Evolutionary conservation across 2,329 filamentous ascomycete genomes (phyloP), one percentile per base, ranked within the genome.

Genomic region (Pseudocercospora musae): DNA sequence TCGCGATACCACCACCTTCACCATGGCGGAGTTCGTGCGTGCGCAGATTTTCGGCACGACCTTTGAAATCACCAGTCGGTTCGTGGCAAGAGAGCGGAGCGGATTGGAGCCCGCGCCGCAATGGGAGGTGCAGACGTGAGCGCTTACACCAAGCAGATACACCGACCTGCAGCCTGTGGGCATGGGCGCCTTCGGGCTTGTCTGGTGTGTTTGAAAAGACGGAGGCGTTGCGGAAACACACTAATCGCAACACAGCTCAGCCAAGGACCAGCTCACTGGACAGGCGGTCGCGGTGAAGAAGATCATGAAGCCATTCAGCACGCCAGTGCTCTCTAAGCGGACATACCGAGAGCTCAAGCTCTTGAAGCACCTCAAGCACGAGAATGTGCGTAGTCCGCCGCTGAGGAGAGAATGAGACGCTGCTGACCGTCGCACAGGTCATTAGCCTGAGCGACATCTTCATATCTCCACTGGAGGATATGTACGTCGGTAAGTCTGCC

Each of bases 301-400:
- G 87, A 99, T 99, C 76, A 98, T 99, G 94, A 99, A 98, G 84
- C 95, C 95, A 9, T 99, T 99, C 81, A 97, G 93, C 84, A 99
- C 95, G n/a, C 93, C 95, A 0, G 95, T 99, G 62, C 84, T 99
- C 53, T 95, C 95, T 62, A 99, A 99, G 84, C 87, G 95, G 76
- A 99, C 95, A 69, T 99, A 99, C 78, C 89, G 95, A 75, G 95
- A 99, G 79, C 82, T 99, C 76, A 99, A 98, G 83, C 86, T 99
- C 67, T 83, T 99, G 74, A 99, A 98, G 83, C 95, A 99, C 76
- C 83, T 99, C 65, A 89, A 89, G 76, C 95, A 99, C 78, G 95
- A 99, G 81, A 99, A 99, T 81, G 94, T 96, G 78, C 66, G 69
- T 59, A 48, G 5, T 20, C 58, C n/a, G 7, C 27, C 37, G 8